Base-by-base conservation (phyloP, 768 basidiomycete species). In the Mycena epipterygia region DNA sequence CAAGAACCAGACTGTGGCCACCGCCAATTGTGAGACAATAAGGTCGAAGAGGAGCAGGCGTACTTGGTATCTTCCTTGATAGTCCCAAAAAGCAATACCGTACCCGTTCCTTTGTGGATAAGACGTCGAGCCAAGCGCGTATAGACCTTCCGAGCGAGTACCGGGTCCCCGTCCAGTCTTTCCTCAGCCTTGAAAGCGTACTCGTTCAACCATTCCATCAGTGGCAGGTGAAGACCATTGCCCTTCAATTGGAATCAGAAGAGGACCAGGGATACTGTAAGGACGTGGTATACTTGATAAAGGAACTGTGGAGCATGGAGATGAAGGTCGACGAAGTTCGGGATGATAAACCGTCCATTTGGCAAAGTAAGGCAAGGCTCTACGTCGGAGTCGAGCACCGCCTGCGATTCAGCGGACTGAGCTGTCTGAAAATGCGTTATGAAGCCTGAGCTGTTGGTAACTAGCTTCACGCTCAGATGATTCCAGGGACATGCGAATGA, bases 301-400 rank as follows among this genome's bases (percentile, higher is more conserved):
- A 96, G 84, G 77, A 93, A 96, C 77, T 97, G 96, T 1, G 95
- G 94, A 0, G 95, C 95, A 77, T 97, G 95, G 0, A 96, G 85
- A 76, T 96, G 95, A 6, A 95, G 84, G 78, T 96, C 95, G 65
- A 88, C 90, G 79, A 95, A 96, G 0, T 90, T 89, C 2, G 95
- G 94, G n/a, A 93, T 71, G 46, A 96, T 66, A 76, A 96, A 94
- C 60, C 82, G 86, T n/a, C 90, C 90, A 12, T 63, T 33, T 3
- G 88, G 87, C 16, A 93, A 76, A 7, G 71, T 55, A 1, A 75
- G 76, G 42, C 82, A 76, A 27, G 68, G 55, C 17, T 69, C 70
- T 23, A 72, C 64, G 21, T 74, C 52, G 12, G 73, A 68, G 35
- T 75, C 52, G 27, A 87, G 67, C 21, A 84, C 71, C 29, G 76